Conservation (phyloP, 257 asterid species). For the Solanum lycopersicoides region DNA sequence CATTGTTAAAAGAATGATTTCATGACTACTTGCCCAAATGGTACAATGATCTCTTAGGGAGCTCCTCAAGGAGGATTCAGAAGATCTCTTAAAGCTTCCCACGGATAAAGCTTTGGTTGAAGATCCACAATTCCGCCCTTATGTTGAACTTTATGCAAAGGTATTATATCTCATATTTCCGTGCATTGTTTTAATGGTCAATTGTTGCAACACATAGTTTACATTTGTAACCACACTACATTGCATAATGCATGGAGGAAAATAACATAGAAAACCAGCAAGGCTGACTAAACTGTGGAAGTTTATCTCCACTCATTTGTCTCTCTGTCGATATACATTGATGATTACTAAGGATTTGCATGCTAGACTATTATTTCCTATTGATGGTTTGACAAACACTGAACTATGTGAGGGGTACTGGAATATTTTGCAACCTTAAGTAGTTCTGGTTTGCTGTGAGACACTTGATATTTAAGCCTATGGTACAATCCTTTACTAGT, state of each 20-base stretch:
- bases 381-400: neutral
- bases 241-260: neutral
- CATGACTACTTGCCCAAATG: neutral
- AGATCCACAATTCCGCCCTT: conserved; percentile 47
- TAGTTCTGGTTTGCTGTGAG: neutral
- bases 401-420: neutral
- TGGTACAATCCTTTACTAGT: neutral
- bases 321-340: neutral
- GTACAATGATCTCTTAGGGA: conserved; percentile 26
- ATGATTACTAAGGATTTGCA: neutral
- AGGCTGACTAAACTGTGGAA: neutral
- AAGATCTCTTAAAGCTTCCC: conserved; percentile 66
- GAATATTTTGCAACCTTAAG: neutral
- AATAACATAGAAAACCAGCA: neutral
- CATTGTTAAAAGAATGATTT: neutral
- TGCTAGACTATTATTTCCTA: neutral
- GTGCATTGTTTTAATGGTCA: neutral
- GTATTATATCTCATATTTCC: conserved; percentile 4
- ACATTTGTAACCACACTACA: neutral
- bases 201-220: neutral
- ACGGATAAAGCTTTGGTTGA: conserved; percentile 62
- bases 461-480: neutral
- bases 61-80: conserved; percentile 60
- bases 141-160: conserved; percentile 61
- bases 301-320: neutral